Evolutionary conservation across 768 basidiomycete species (phyloP).

Genomic region (Termitomyces sp.): DNA sequence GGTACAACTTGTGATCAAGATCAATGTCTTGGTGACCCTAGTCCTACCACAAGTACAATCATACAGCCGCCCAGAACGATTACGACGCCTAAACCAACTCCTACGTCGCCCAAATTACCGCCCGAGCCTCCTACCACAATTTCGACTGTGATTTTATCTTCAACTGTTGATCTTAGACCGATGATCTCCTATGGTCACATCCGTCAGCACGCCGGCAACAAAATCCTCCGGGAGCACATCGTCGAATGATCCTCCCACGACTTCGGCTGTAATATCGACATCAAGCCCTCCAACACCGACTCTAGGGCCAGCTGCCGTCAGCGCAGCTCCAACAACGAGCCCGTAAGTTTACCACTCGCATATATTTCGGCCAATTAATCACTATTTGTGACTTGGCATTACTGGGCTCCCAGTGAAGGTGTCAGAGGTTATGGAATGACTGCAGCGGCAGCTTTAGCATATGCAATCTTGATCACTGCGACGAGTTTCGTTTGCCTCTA

Average conservation of each 20-base stretch:
- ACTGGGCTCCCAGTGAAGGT: not conserved
- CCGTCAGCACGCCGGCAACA: no score
- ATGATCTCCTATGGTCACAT: not conserved
- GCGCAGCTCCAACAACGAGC: not conserved
- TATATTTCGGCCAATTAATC: not conserved
- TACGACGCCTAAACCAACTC: not conserved
- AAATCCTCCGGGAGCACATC: not conserved
- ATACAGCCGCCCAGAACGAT: not conserved
- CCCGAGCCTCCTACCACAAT: not conserved
- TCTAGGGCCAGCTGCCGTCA: not conserved
- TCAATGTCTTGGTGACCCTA: not conserved
- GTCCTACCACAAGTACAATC: not conserved
- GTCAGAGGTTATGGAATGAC: no score
- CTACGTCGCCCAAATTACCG: not conserved
- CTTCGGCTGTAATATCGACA: not conserved
- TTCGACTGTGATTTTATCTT: not conserved
- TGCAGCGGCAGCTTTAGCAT: not conserved
- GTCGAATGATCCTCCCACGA: not conserved
- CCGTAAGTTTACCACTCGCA: not conserved
- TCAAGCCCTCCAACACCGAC: no score
- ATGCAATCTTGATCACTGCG: not conserved
- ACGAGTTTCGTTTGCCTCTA: not conserved
- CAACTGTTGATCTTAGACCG: no score
- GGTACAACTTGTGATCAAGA: not conserved
- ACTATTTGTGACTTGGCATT: not conserved